phyloP scores from a whole-genome alignment of 257 asterid species.

The Solanum microdontum region DNA sequence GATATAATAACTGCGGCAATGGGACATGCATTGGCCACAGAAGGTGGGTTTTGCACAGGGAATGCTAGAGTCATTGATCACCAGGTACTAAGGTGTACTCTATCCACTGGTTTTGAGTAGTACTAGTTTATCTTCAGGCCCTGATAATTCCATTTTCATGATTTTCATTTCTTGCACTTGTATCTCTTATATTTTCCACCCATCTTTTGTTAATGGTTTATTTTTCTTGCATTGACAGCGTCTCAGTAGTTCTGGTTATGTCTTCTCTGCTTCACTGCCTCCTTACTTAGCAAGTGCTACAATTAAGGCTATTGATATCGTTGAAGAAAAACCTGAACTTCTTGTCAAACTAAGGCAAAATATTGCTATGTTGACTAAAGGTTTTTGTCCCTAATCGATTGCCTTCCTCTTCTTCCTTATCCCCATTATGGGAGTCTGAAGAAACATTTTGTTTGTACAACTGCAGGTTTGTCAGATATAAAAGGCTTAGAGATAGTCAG shows the following conservation, averaged over 20 bases:
- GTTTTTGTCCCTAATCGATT: conserved; percentile 11
- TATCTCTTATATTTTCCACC: not conserved
- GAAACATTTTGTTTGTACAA: not conserved
- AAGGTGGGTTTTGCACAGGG: conserved; percentile 98
- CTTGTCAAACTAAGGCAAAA: conserved; percentile 50
- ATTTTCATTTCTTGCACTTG: not conserved
- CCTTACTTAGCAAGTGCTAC: conserved; percentile 96
- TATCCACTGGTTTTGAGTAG: not conserved
- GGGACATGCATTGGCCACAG: conserved; percentile 97
- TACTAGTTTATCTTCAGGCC: not conserved
- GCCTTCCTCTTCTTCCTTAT: not conserved
- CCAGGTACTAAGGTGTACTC: conserved; percentile 43
- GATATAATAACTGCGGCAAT: conserved; percentile 85
- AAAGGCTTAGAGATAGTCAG: conserved; percentile 52
- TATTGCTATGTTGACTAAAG: conserved; percentile 38
- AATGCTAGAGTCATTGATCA: conserved; percentile 85
- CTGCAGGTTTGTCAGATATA: conserved; percentile 50
- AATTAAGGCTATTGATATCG: conserved; percentile 67
- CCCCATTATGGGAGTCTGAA: not conserved
- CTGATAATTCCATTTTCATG: not conserved
- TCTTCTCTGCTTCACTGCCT: conserved; percentile 90
- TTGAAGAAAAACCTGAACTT: conserved; percentile 66
- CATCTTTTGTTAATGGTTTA: not conserved
- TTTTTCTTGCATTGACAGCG: conserved; percentile 43
- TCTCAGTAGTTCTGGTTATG: conserved; percentile 88